Conservation (phyloP, 176 grass and related monocot genomes). For the Cocos nucifera region DNA sequence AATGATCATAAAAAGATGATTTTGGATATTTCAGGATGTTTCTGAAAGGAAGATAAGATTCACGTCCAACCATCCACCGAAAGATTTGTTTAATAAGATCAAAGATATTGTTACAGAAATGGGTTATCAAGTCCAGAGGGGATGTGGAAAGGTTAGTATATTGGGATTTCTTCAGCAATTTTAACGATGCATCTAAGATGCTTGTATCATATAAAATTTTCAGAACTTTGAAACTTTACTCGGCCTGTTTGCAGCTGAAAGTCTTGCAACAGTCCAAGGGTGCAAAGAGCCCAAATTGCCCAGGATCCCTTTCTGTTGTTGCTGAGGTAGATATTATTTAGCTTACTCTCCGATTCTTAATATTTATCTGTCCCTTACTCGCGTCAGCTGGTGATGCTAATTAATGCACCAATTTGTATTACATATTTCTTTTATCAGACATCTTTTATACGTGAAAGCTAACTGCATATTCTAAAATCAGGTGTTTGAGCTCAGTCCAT, state of each 20-base stretch:
- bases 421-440: no score
- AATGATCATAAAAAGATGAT: no score
- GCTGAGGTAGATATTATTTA: slow-evolving; percentile 46
- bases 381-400: no score
- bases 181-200: no score
- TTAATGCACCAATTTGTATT: no score
- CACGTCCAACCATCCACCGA: slow-evolving; percentile 64
- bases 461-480: slow-evolving; percentile 4
- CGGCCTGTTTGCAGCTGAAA: slow-evolving; percentile 39
- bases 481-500: slow-evolving; percentile 73
- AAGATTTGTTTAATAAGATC: slow-evolving; percentile 77
- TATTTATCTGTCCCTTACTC: no score
- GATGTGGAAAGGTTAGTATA: slow-evolving; percentile 57
- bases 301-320: slow-evolving; percentile 42
- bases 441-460: no score
- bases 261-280: slow-evolving; percentile 48
- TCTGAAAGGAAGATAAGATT: slow-evolving; percentile 91
- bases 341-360: neutral
- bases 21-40: slow-evolving; percentile 43
- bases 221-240: no score
- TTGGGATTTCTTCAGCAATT: neutral
- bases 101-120: slow-evolving; percentile 54
- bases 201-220: no score
- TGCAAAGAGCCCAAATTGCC: slow-evolving; percentile 25
- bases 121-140: slow-evolving; percentile 65